A percentile compares a stretch with the other conserved stretches of the same genome.
Evolutionary conservation across 2,329 filamentous ascomycete species (phyloP).

Genomic region (Zasmidium cellare): DNA sequence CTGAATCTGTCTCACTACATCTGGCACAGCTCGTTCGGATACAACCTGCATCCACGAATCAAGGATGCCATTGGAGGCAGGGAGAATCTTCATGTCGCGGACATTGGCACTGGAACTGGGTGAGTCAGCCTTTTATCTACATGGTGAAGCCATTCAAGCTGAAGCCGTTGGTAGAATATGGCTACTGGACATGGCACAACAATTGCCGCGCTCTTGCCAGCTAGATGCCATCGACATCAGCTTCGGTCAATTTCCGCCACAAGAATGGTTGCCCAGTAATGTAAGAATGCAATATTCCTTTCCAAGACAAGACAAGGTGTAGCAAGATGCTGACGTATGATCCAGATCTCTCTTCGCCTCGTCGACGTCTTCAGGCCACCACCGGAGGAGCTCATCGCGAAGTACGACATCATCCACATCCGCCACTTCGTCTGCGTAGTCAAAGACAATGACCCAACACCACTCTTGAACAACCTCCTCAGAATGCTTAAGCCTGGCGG

Average conservation of each 20-base stretch:
- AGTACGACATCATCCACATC: conserved; percentile 30
- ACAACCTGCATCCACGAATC: conserved; percentile 22
- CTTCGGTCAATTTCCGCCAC: conserved; percentile 20
- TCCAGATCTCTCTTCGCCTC: conserved; percentile 19
- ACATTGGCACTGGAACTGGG: conserved; percentile 23
- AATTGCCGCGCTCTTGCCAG: conserved; percentile 15
- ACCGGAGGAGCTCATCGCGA: conserved; percentile 15
- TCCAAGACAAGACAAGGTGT: neutral
- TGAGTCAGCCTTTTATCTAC: neutral
- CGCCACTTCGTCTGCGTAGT: conserved; percentile 27
- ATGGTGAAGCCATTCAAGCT: neutral
- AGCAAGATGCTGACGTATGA: neutral
- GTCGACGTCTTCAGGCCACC: conserved; percentile 21
- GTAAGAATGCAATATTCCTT: neutral
- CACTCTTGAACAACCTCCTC: conserved; percentile 21
- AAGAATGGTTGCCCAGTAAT: conserved; percentile 8
- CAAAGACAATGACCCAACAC: conserved; percentile 23
- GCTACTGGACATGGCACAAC: conserved; percentile 23
- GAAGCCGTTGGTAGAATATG: conserved; percentile 10
- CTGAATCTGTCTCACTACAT: conserved; percentile 24
- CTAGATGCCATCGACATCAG: conserved; percentile 30
- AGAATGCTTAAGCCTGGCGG: conserved; percentile 24
- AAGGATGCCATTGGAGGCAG: conserved; percentile 16
- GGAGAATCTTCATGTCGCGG: conserved; percentile 17
- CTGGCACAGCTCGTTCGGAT: conserved; percentile 25